Conservation (phyloP, 306 rosid genomes). For the Sicyos edulis region DNA sequence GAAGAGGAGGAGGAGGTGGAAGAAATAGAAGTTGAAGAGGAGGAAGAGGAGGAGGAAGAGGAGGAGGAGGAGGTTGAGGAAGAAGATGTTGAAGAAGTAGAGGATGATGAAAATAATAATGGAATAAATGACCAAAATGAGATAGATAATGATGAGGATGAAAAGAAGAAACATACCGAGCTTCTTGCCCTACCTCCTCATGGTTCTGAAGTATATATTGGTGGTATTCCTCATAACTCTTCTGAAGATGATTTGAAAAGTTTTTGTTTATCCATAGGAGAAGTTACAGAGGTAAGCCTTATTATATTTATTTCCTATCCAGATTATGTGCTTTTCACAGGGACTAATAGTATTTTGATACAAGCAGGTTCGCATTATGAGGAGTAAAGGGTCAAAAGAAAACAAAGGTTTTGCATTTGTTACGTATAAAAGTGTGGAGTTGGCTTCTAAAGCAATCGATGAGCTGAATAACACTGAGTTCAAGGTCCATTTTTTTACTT, state of each 20-base stretch:
- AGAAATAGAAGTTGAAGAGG: constrained; percentile 55
- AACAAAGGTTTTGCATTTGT: constrained; percentile 89
- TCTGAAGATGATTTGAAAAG: constrained; percentile 59
- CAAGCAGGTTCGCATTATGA: constrained; percentile 85
- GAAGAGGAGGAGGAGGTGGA: constrained; percentile 81
- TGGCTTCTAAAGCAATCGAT: constrained; percentile 83
- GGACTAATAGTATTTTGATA: constrained; percentile 21
- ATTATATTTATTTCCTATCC: constrained; percentile 18
- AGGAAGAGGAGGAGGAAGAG: constrained; percentile 42
- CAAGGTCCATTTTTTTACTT: constrained; percentile 42
- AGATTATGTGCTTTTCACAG: constrained; percentile 2
- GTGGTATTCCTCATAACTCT: constrained; percentile 75
- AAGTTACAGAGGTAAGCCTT: constrained; percentile 62
- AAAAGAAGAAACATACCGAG: constrained; percentile 63
- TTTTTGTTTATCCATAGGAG: constrained; percentile 71
- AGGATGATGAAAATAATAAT: constrained; percentile 34
- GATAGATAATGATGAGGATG: constrained; percentile 42
- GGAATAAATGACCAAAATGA: constrained; percentile 27
- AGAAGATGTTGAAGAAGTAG: constrained; percentile 41
- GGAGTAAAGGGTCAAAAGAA: constrained; percentile 62
- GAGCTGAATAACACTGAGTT: constrained; percentile 67
- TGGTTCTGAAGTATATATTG: constrained; percentile 91
- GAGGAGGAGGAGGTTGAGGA: constrained; percentile 41
- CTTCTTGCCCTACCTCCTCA: constrained; percentile 98
- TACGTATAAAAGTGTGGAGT: constrained; percentile 62